These are phyloP conservation scores for Pseudomassariella vexata DNA, from an alignment of 2,329 filamentous ascomycete genomes.

Conservation along the genomic window DNA sequence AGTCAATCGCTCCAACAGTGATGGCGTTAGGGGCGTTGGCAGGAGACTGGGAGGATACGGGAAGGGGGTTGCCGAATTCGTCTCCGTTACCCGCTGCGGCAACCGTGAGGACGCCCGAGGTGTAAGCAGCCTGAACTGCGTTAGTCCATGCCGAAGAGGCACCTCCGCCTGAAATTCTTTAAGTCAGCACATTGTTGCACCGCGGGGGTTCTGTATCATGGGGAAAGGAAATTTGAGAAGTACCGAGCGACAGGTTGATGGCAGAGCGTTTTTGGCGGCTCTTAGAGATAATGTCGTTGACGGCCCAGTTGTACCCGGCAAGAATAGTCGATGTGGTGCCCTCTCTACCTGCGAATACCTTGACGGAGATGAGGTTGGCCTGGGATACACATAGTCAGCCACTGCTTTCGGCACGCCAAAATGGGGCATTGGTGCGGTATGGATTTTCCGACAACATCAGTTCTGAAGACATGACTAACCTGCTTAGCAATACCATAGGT, in stretches of 20 bases:
- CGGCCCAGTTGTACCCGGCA: constrained; percentile 31
- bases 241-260: constrained; percentile 47
- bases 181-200: neutral
- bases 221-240: constrained; percentile 9
- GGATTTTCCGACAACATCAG: too few species aligned
- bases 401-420: neutral
- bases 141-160: constrained; percentile 42
- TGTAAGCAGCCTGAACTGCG: constrained; percentile 40
- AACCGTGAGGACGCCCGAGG: constrained; percentile 43
- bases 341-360: constrained; percentile 30
- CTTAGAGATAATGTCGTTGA: constrained; percentile 37
- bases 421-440: too few species aligned
- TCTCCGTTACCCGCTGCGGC: constrained; percentile 51
- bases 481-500: constrained; percentile 40
- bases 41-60: constrained; percentile 33
- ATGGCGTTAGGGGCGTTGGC: constrained; percentile 43
- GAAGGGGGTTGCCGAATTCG: constrained; percentile 21
- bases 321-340: constrained; percentile 19
- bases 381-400: neutral
- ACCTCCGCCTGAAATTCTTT: constrained; percentile 25
- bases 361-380: constrained; percentile 33
- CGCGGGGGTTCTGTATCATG: too few species aligned
- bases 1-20: constrained; percentile 45
- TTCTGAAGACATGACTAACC: neutral
- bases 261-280: constrained; percentile 36